These are phyloP conservation scores for Botrytis squamosa DNA, from an alignment of 2,329 filamentous ascomycete species.

Conservation along the genomic window DNA sequence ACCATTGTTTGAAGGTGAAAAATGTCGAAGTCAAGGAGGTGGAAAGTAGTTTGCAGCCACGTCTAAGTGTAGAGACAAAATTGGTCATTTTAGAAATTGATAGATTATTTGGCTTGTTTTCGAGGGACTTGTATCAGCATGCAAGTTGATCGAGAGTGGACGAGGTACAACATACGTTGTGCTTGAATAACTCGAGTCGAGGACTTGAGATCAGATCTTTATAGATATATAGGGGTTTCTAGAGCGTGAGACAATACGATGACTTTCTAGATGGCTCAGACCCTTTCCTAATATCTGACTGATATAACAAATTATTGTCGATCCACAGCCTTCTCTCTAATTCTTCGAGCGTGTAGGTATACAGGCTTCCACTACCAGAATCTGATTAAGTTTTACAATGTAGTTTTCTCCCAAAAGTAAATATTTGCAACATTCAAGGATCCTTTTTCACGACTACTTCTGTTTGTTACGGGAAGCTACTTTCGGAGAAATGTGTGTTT, in stretches of 20 bases:
- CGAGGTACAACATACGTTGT: neutral
- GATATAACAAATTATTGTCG: neutral
- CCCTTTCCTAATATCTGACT: neutral
- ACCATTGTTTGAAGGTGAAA: neutral
- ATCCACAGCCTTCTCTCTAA: too few species aligned
- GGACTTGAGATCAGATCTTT: too few species aligned
- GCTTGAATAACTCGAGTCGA: neutral
- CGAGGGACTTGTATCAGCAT: neutral
- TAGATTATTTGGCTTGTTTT: neutral
- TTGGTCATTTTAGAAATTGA: neutral
- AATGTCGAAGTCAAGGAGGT: neutral
- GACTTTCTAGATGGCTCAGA: neutral
- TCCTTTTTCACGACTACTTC: fast-evolving
- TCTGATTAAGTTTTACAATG: neutral
- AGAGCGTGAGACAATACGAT: too few species aligned
- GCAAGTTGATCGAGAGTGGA: neutral
- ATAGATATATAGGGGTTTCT: neutral
- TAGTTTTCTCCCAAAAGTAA: neutral
- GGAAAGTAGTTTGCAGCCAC: neutral
- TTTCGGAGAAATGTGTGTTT: neutral
- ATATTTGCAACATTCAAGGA: neutral
- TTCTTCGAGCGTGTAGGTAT: too few species aligned
- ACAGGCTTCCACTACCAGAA: neutral
- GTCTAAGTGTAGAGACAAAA: neutral
- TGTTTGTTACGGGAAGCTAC: neutral